Base-by-base conservation (phyloP, 768 basidiomycete genomes). In the Naganishia randhawae region DNA sequence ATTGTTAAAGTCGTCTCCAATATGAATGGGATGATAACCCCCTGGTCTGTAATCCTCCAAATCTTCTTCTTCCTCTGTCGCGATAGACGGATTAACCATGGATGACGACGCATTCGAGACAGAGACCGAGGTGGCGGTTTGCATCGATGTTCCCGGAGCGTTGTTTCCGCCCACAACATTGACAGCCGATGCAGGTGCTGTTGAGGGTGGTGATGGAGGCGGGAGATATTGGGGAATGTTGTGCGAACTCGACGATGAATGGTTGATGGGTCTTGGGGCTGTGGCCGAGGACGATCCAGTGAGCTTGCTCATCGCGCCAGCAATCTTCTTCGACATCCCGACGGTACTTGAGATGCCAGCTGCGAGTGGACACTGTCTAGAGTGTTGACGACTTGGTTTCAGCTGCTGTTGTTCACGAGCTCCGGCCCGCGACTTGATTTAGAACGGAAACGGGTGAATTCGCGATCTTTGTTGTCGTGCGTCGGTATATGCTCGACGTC, bases 1-100 rank as follows among this genome's bases (percentile, higher is more conserved):
- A 69, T 87, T 83, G 78, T 88, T 89, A 83, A 96, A 95, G 25
- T 84, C 80, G 80, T 97, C 93, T 70, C 85, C 85, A 70, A 96
- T 86, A 80, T 87, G 87, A 50, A 92, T 85, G 27, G 87, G 85
- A 69, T 85, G 85, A 72, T 81, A 84, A 4, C 85, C 85, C 32
- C 85, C 84, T 54, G 88, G 83, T 39, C 81, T 68, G 77, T 87
- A 89, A 80, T 93, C 92, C 82, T 94, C 91, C 85, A 89, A 89
- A 77, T 93, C 92, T 81, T 95, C 92, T 66, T 81, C 81, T 53
- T 81, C 77, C 41, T 78, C 78, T 2, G 78, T 79, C 67, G 78
- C 69, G 35, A 79, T 77, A 16, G 75, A 76, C 41, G 77, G 69
- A 51, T 61, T 61, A 7, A 61, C 57, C 57, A 61, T 61, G 11